Percentiles rank a stretch among this genome's conserved stretches.
Conservation (phyloP, 345 rosid species). For the Melastoma malabathricum region DNA sequence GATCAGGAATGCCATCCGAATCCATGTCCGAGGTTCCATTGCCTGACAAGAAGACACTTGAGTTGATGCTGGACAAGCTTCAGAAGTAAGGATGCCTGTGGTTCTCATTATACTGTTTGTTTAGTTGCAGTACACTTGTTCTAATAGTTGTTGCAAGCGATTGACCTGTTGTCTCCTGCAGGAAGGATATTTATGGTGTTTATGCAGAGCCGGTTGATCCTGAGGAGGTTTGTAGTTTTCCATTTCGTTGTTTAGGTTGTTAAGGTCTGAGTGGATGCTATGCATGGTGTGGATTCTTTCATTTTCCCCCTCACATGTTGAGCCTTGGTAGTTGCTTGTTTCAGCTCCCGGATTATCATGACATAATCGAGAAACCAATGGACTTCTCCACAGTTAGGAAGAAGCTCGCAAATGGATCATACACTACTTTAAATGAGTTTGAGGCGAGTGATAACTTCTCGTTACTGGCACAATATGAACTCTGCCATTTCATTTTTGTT, state of each 20-base stretch:
- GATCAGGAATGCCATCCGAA: conserved; percentile 34
- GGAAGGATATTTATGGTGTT: conserved; percentile 94
- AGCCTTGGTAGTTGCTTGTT: conserved; percentile 6
- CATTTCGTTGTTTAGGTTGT: neutral
- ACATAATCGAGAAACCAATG: conserved; percentile 72
- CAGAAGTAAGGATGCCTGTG: conserved; percentile 48
- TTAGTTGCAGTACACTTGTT: neutral
- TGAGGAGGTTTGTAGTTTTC: conserved; percentile 51
- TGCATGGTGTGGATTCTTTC: too few species aligned
- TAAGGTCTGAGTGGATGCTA: too few species aligned
- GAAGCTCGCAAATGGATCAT: conserved; percentile 63
- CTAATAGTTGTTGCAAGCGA: conserved; percentile 12
- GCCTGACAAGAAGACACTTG: conserved; percentile 68
- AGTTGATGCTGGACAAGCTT: conserved; percentile 82
- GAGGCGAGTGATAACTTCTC: conserved; percentile 35
- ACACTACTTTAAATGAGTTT: conserved; percentile 47
- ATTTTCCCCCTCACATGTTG: too few species aligned
- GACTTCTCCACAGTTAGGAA: conserved; percentile 72
- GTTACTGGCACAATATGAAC: too few species aligned
- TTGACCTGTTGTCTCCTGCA: conserved; percentile 21
- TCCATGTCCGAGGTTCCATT: conserved; percentile 28
- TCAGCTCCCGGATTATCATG: conserved; percentile 83
- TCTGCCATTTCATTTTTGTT: too few species aligned
- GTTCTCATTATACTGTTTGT: neutral
- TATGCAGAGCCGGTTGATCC: conserved; percentile 93